These are phyloP conservation scores for Tulasnella sp. DNA, from an alignment of 768 basidiomycete genomes.

Conservation along the genomic window DNA sequence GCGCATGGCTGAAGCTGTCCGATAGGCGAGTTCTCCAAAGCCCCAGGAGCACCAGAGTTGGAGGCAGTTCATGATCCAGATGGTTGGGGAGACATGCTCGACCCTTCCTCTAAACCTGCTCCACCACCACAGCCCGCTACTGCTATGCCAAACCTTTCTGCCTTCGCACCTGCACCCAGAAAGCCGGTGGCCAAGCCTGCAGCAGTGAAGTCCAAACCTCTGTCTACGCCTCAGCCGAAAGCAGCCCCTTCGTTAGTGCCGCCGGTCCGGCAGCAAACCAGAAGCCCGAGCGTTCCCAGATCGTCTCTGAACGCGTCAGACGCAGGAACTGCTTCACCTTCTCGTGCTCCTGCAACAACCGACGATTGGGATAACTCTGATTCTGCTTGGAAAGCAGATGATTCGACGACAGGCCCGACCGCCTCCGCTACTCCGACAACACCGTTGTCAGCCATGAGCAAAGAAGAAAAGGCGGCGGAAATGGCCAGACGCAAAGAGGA, in stretches of 20 bases:
- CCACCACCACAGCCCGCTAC: slow-evolving; percentile 19
- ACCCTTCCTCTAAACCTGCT: slow-evolving; percentile 1
- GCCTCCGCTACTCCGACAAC: slow-evolving; percentile 31
- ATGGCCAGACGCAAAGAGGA: slow-evolving; percentile 90
- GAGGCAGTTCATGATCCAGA: slow-evolving; percentile 21
- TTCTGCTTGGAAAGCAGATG: slow-evolving; percentile 32
- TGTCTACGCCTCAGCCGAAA: background rate
- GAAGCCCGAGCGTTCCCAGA: background rate
- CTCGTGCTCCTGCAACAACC: background rate
- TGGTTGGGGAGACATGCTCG: slow-evolving; percentile 29
- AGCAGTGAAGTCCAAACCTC: background rate
- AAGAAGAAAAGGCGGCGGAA: slow-evolving; percentile 92
- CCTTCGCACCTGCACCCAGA: slow-evolving; percentile 10
- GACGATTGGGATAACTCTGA: background rate
- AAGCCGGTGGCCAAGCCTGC: background rate
- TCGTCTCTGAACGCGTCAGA: background rate
- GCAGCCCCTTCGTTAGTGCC: background rate
- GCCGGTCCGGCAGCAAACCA: background rate
- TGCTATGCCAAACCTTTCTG: slow-evolving; percentile 21
- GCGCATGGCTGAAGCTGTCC: background rate
- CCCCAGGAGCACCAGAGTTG: slow-evolving; percentile 27
- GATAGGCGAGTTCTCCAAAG: slow-evolving; percentile 70
- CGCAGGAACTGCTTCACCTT: background rate
- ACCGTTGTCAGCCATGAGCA: slow-evolving; percentile 54
- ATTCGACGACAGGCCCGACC: background rate